Evolutionary conservation across 805 yeast genomes (phyloP).

Genomic region (Metschnikowia arizonensis): DNA sequence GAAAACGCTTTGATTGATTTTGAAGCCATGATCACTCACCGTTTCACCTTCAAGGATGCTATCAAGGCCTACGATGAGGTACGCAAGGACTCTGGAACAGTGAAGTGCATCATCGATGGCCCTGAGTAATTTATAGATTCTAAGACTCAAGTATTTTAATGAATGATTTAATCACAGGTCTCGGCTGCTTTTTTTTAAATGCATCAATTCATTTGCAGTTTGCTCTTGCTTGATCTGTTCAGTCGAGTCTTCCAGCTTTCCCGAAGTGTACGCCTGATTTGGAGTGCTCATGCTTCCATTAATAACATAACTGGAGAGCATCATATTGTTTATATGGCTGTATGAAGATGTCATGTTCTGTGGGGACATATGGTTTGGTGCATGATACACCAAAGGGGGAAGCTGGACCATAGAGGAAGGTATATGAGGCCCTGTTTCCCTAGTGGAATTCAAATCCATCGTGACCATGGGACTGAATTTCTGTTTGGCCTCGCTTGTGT

Average conservation of each 20-base stretch:
- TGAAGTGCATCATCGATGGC: conserved; percentile 80
- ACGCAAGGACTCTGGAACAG: conserved; percentile 61
- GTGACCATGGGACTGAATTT: conserved; percentile 8
- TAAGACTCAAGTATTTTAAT: not conserved
- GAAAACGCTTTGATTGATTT: conserved; percentile 51
- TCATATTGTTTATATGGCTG: not conserved
- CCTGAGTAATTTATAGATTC: conserved; percentile 41
- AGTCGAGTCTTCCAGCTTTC: not conserved
- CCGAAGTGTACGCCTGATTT: not conserved
- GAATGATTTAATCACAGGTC: not conserved
- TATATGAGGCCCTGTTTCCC: not conserved
- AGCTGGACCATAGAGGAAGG: conserved; percentile 2
- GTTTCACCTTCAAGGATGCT: conserved; percentile 68
- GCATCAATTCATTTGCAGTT: conserved; percentile 13
- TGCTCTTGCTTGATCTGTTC: conserved; percentile 4
- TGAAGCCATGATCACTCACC: conserved; percentile 67
- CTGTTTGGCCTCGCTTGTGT: not conserved
- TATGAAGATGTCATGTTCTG: not conserved
- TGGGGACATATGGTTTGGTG: not conserved
- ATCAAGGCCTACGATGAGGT: conserved; percentile 70
- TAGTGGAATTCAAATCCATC: conserved; percentile 7
- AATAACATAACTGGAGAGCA: not conserved
- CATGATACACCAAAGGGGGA: conserved; percentile 6
- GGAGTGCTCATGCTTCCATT: not conserved
- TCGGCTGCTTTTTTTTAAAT: conserved; percentile 8